These are phyloP conservation scores for Coemansia sp. DNA, from an alignment of 192 early-diverging fungal genomes.

Conservation along the genomic window DNA sequence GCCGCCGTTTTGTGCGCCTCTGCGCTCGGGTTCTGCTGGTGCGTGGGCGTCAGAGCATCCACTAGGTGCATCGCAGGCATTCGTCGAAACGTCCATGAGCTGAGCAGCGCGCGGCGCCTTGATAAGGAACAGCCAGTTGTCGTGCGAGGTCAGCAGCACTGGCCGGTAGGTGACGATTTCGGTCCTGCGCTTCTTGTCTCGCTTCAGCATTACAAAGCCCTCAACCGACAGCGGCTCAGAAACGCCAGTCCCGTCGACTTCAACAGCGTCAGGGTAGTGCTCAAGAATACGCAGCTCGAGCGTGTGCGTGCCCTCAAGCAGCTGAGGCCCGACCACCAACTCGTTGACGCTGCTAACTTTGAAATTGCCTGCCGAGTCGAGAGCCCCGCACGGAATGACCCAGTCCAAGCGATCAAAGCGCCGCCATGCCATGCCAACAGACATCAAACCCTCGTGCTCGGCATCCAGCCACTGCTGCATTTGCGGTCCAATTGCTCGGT, in stretches of 20 bases:
- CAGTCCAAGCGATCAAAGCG: slow-evolving; percentile 43
- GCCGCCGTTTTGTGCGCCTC: neutral
- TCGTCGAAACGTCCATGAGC: slow-evolving; percentile 24
- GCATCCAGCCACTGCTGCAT: slow-evolving; percentile 40
- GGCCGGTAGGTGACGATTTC: slow-evolving; percentile 38
- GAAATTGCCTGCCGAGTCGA: slow-evolving; percentile 13
- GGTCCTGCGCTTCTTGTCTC: slow-evolving; percentile 24
- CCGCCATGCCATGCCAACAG: slow-evolving; percentile 52
- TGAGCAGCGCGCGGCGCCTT: slow-evolving; percentile 39
- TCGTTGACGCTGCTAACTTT: slow-evolving; percentile 15
- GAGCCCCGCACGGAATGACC: slow-evolving; percentile 42
- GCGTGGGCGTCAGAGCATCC: neutral
- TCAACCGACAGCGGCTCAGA: slow-evolving; percentile 40
- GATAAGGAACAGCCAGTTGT: slow-evolving; percentile 41
- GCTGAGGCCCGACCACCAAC: slow-evolving; percentile 31
- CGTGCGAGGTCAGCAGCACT: slow-evolving; percentile 35
- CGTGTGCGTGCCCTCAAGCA: slow-evolving; percentile 40
- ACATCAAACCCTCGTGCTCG: slow-evolving; percentile 30
- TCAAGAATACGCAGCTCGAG: slow-evolving; percentile 44
- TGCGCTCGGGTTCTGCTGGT: neutral
- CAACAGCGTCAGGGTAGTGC: slow-evolving; percentile 43
- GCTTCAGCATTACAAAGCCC: slow-evolving; percentile 50
- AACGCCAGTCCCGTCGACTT: slow-evolving; percentile 4
- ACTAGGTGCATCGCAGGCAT: slow-evolving; percentile 2
- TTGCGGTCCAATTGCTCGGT: slow-evolving; percentile 21